Evolutionary conservation across 495 filamentous ascomycete species (phyloP).

Genomic region (Podospora australis): DNA sequence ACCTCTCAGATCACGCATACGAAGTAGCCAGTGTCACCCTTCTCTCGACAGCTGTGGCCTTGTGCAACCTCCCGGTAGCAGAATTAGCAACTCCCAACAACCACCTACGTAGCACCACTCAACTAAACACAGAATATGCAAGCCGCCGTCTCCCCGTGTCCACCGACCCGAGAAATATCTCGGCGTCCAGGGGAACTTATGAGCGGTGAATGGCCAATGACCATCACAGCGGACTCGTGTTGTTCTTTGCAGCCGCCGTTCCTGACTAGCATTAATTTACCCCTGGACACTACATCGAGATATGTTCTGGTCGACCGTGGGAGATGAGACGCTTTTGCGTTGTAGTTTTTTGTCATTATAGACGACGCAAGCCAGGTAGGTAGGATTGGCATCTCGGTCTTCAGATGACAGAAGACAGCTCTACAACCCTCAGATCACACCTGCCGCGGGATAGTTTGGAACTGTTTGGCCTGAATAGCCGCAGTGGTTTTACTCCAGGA

Average conservation of each 20-base stretch:
- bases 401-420: no score
- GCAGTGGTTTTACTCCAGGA: slow-evolving; percentile 5
- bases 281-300: background rate
- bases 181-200: background rate
- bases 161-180: slow-evolving; percentile 10
- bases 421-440: slow-evolving; percentile 8
- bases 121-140: no score
- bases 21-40: background rate
- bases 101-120: no score
- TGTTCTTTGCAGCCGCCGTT: slow-evolving; percentile 12
- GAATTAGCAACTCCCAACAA: no score
- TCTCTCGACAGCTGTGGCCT: background rate
- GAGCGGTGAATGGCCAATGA: slow-evolving; percentile 8
- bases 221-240: slow-evolving; percentile 9
- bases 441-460: background rate
- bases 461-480: background rate
- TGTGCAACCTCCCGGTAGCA: background rate
- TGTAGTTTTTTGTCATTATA: background rate
- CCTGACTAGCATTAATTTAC: slow-evolving; percentile 12
- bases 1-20: slow-evolving; percentile 2
- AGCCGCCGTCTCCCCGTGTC: slow-evolving; percentile 17
- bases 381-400: no score
- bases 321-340: slow-evolving; percentile 6
- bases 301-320: background rate
- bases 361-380: background rate